Conservation (phyloP, 2,329 filamentous ascomycete species). For the Pseudonectria buxi region DNA sequence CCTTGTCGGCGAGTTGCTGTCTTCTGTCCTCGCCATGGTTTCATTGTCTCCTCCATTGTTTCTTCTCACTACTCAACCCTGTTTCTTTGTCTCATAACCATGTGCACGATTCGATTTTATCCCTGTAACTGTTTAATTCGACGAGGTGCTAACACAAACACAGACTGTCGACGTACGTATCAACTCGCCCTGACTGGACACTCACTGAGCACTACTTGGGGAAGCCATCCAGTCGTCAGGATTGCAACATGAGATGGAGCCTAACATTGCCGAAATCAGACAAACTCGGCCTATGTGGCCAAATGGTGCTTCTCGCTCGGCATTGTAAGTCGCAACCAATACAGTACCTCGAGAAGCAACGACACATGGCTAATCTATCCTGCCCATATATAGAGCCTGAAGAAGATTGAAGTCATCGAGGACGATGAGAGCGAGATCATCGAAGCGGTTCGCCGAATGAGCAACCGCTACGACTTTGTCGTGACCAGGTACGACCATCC, state of each 20-base stretch:
- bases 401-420: slow-evolving; percentile 85
- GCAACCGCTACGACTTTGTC: slow-evolving; percentile 82
- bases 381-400: slow-evolving; percentile 51
- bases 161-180: slow-evolving; percentile 35
- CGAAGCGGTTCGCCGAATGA: slow-evolving; percentile 83
- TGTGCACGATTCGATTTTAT: too few species aligned
- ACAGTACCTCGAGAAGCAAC: background rate
- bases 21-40: too few species aligned
- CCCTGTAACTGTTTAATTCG: too few species aligned
- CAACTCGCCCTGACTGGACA: too few species aligned
- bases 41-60: background rate
- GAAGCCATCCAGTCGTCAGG: too few species aligned
- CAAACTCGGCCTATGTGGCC: slow-evolving; percentile 57
- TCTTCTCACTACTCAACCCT: background rate
- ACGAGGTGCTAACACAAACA: slow-evolving; percentile 7
- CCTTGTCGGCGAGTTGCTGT: too few species aligned
- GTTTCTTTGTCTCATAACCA: too few species aligned
- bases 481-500: slow-evolving; percentile 63
- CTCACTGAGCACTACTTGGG: too few species aligned
- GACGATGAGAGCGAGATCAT: slow-evolving; percentile 89
- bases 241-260: too few species aligned
- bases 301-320: slow-evolving; percentile 59
- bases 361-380: slow-evolving; percentile 1
- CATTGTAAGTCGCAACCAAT: slow-evolving; percentile 38
- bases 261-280: slow-evolving; percentile 32